These are phyloP conservation scores for Plectranthus barbatus DNA, from an alignment of 257 asterid genomes.

Conservation along the genomic window DNA sequence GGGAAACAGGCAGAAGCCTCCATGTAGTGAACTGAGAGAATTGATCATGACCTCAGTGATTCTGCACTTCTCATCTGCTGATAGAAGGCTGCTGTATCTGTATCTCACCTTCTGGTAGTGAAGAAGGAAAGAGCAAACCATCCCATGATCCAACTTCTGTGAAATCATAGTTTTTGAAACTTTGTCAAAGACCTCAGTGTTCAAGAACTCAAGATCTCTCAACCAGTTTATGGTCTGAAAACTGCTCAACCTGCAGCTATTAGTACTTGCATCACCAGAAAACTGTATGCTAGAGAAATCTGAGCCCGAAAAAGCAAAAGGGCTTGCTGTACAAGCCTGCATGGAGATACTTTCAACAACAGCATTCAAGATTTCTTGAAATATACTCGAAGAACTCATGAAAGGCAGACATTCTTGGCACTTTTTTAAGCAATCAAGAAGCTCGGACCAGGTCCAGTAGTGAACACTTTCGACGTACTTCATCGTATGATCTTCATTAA, in stretches of 20 bases:
- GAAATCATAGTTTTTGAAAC: conserved; percentile 28
- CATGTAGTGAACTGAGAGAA: conserved; percentile 26
- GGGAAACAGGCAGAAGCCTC: conserved; percentile 23
- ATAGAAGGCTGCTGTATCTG: background rate
- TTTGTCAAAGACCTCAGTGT: conserved; percentile 24
- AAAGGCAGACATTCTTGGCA: conserved; percentile 26
- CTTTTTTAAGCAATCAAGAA: conserved; percentile 33
- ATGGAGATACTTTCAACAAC: conserved; percentile 23
- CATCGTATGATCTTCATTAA: conserved; percentile 23
- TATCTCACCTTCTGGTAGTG: conserved; percentile 30
- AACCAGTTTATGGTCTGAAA: conserved; percentile 30
- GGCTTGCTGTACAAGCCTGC: conserved; percentile 16
- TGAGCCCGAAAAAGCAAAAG: conserved; percentile 26
- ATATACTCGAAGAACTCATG: conserved; percentile 7
- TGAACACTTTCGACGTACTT: conserved; percentile 19
- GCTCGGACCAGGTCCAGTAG: conserved; percentile 42
- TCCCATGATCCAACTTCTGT: conserved; percentile 21
- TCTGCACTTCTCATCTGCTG: conserved; percentile 14
- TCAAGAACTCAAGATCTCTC: conserved; percentile 37
- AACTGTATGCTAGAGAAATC: conserved; percentile 22
- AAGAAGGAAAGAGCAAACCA: conserved; percentile 36
- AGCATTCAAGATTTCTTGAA: conserved; percentile 34
- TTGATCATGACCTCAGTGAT: conserved; percentile 23
- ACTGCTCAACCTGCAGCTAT: conserved; percentile 26
- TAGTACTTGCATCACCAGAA: conserved; percentile 27